Conservation (phyloP, 1,284 basidiomycete species). For the Rhizoctonia solani region DNA sequence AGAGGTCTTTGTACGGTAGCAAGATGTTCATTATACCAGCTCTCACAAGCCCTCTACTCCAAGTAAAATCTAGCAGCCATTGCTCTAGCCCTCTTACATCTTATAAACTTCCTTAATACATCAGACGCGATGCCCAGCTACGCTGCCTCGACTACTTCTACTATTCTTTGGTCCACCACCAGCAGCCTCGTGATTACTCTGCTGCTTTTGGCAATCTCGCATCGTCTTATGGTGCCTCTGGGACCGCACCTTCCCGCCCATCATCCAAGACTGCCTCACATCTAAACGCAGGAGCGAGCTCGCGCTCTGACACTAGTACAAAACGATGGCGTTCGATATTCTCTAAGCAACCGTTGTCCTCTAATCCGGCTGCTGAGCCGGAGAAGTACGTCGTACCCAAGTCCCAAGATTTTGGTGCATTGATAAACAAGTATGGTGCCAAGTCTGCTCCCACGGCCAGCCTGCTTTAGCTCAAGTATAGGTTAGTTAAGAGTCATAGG, state of each 20-base stretch:
- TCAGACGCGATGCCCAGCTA: no score
- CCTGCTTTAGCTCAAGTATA: neutral
- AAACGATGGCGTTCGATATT: neutral
- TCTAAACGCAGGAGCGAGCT: neutral
- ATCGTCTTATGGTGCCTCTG: slow-evolving; percentile 27
- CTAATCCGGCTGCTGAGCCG: neutral
- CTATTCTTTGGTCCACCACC: neutral
- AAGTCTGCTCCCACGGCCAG: neutral
- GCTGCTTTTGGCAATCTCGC: slow-evolving; percentile 8
- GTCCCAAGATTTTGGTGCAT: slow-evolving; percentile 10
- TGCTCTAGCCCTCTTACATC: no score
- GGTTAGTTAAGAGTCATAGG: no score
- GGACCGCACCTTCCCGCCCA: slow-evolving; percentile 6
- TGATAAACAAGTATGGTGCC: slow-evolving; percentile 28
- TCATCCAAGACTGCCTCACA: slow-evolving; percentile 18
- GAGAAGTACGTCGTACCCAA: neutral
- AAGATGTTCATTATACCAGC: no score
- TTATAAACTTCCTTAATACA: no score
- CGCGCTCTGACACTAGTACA: neutral
- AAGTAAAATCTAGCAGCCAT: no score
- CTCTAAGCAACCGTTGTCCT: neutral
- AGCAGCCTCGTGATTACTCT: slow-evolving; percentile 21
- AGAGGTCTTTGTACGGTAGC: no score
- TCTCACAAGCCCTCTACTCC: no score
- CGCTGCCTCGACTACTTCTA: slow-evolving; percentile 2